Conservation (phyloP, 805 yeast genomes). For the Cyberlindnera bimundalis region DNA sequence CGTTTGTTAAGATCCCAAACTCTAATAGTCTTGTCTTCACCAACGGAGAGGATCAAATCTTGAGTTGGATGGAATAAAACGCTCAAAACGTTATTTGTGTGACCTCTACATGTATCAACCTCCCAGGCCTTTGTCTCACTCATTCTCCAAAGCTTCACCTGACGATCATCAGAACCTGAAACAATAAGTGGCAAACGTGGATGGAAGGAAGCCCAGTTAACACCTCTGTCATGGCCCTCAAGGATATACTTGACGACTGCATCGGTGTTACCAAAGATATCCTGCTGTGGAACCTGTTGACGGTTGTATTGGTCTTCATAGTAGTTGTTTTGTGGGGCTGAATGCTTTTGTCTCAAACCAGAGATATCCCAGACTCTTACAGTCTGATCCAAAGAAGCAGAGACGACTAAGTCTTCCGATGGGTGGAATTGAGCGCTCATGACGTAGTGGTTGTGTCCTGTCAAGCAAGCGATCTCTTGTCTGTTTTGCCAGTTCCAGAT, state of each 20-base stretch:
- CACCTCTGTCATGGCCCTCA: conserved; percentile 98
- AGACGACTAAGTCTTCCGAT: conserved; percentile 86
- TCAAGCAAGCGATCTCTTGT: conserved; percentile 92
- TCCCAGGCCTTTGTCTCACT: conserved; percentile 98
- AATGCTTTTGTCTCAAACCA: conserved; percentile 90
- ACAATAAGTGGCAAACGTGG: conserved; percentile 94
- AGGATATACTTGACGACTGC: conserved; percentile 93
- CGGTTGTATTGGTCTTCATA: conserved; percentile 41
- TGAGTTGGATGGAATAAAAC: conserved; percentile 91
- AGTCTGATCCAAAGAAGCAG: conserved; percentile 96
- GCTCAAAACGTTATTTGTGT: conserved; percentile 87
- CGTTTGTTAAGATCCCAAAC: conserved; percentile 96
- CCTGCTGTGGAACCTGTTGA: conserved; percentile 78
- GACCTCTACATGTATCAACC: conserved; percentile 97
- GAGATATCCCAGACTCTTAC: conserved; percentile 98
- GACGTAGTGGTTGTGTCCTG: conserved; percentile 98
- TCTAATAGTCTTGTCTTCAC: conserved; percentile 94
- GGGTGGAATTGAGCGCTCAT: conserved; percentile 99
- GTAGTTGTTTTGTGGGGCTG: conserved; percentile 62
- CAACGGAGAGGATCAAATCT: conserved; percentile 87
- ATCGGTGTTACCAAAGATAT: conserved; percentile 90
- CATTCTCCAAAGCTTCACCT: conserved; percentile 96
- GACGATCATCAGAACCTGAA: conserved; percentile 94
- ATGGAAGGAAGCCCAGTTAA: conserved; percentile 97
- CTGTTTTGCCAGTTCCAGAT: conserved; percentile 99